Percentiles rank a stretch among this genome's conserved stretches.
These are phyloP conservation scores for Dryadomyces quercivorus DNA, from an alignment of 2,329 filamentous ascomycete genomes.

Conservation along the genomic window DNA sequence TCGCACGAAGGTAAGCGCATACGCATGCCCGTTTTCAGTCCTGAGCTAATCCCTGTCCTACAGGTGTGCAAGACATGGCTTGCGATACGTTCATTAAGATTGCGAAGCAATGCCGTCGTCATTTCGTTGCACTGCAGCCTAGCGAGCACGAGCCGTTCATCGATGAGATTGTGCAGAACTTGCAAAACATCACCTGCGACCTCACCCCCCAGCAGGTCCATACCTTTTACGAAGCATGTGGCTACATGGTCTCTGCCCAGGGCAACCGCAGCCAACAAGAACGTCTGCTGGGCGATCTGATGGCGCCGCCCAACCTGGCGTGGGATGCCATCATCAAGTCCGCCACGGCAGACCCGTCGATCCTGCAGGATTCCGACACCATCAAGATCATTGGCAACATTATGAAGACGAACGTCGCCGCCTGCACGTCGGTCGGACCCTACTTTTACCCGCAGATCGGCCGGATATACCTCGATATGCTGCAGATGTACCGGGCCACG, in stretches of 20 bases:
- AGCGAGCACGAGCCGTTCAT: constrained; percentile 95
- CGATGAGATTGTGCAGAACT: constrained; percentile 91
- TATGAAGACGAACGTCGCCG: constrained; percentile 99
- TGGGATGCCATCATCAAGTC: constrained; percentile 92
- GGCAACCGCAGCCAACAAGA: constrained; percentile 93
- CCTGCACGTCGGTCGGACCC: constrained; percentile 86
- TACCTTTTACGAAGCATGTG: constrained; percentile 97
- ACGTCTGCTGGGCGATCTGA: constrained; percentile 77
- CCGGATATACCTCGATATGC: constrained; percentile 94
- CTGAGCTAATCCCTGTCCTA: too few species aligned
- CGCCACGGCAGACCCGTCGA: constrained; percentile 72
- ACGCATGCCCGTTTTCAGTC: too few species aligned
- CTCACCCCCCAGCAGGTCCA: constrained; percentile 94
- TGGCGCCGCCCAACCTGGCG: constrained; percentile 84
- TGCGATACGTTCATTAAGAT: constrained; percentile 99
- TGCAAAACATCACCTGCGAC: constrained; percentile 92
- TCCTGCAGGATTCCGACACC: constrained; percentile 82
- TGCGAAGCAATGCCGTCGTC: constrained; percentile 90
- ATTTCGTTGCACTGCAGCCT: constrained; percentile 92
- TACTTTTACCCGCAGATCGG: constrained; percentile 99
- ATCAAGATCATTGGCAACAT: constrained; percentile 99
- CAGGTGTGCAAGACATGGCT: constrained; percentile 97
- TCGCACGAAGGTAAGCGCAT: constrained; percentile 73
- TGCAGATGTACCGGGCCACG: constrained; percentile 98
- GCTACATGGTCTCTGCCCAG: constrained; percentile 97